Conservation (phyloP, 805 yeast species). For the Yarrowia sp. region DNA sequence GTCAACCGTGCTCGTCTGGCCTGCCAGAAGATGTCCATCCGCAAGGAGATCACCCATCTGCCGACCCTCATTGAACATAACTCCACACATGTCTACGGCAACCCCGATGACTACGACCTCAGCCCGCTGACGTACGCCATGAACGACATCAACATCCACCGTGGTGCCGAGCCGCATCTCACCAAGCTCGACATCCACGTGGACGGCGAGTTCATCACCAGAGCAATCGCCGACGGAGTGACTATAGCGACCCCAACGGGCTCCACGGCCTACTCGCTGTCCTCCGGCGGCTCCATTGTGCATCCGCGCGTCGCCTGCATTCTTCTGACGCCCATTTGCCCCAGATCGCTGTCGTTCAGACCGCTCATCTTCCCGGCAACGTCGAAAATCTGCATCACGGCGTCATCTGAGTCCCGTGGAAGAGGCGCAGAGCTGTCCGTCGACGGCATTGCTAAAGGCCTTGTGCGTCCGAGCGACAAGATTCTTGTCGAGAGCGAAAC, state of each 20-base stretch:
- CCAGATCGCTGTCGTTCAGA: slow-evolving; percentile 84
- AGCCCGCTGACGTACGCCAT: slow-evolving; percentile 64
- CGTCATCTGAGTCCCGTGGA: slow-evolving; percentile 40
- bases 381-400: slow-evolving; percentile 54
- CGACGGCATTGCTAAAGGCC: slow-evolving; percentile 79
- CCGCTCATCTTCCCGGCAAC: slow-evolving; percentile 78
- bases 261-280: slow-evolving; percentile 85
- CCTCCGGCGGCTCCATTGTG: slow-evolving; percentile 89
- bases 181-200: slow-evolving; percentile 80
- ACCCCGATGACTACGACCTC: slow-evolving; percentile 24
- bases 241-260: slow-evolving; percentile 90
- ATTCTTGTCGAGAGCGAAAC: slow-evolving; percentile 36
- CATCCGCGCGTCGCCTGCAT: slow-evolving; percentile 85
- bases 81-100: slow-evolving; percentile 9
- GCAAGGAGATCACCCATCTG: slow-evolving; percentile 24
- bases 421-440: slow-evolving; percentile 61
- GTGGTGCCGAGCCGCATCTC: slow-evolving; percentile 85
- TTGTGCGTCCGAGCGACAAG: slow-evolving; percentile 64
- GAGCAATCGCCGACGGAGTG: slow-evolving; percentile 91
- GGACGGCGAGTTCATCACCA: slow-evolving; percentile 79
- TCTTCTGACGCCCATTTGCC: slow-evolving; percentile 85
- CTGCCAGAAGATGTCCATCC: slow-evolving; percentile 46
- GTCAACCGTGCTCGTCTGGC: slow-evolving; percentile 75
- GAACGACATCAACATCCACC: slow-evolving; percentile 86
- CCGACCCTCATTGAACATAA: slow-evolving; percentile 22